Conservation (phyloP, 495 filamentous ascomycete species). For the Pyrenopolyporus hunteri region DNA sequence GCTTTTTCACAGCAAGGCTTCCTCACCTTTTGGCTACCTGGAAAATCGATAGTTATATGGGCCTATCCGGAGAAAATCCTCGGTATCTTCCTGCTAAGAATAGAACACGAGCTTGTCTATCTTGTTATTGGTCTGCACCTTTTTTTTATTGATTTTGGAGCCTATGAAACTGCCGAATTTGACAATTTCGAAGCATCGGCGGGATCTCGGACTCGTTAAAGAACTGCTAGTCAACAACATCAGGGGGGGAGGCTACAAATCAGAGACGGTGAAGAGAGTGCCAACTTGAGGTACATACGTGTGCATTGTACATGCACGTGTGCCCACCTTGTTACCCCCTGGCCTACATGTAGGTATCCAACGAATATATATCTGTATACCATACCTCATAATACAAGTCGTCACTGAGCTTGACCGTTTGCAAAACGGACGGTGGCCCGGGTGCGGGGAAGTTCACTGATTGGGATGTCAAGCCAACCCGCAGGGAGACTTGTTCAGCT, state of each 20-base stretch:
- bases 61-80: constrained; percentile 11
- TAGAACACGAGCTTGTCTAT: constrained; percentile 12
- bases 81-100: constrained; percentile 27
- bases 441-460: constrained; percentile 30
- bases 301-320: background rate
- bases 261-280: background rate
- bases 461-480: constrained; percentile 12
- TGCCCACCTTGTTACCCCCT: background rate
- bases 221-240: background rate
- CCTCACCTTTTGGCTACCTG: constrained; percentile 4
- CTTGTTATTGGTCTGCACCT: background rate
- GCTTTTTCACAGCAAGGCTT: constrained; percentile 8
- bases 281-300: background rate
- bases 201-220: background rate
- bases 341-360: background rate
- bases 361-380: no score
- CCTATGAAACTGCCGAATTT: constrained; percentile 2
- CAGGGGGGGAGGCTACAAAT: background rate
- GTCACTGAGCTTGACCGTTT: constrained; percentile 7
- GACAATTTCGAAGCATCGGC: background rate
- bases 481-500: constrained; percentile 27
- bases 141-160: constrained; percentile 4
- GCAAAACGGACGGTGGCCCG: constrained; percentile 3
- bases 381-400: no score
- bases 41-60: background rate